Percentiles rank a stretch among this genome's conserved stretches.
Evolutionary conservation across 805 yeast genomes (phyloP).

Genomic region (Saccharomycopsis sp.): DNA sequence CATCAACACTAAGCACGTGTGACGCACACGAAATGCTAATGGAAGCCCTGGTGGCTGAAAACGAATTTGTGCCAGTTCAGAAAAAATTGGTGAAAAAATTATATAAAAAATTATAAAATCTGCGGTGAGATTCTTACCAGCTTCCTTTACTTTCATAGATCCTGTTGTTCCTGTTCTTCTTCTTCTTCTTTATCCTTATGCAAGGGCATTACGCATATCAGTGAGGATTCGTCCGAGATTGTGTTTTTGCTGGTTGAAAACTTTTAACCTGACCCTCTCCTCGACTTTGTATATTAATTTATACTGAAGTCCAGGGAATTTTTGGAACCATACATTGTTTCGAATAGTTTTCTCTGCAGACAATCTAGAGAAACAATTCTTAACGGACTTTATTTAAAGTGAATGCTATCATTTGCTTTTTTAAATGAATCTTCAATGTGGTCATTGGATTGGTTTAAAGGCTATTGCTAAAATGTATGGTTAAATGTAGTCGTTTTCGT

Average conservation of each 20-base stretch:
- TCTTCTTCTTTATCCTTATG: conserved; percentile 78
- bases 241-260: conserved; percentile 99
- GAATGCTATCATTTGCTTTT: conserved; percentile 11
- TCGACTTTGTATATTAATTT: conserved; percentile 22
- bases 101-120: neutral
- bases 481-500: too few species aligned
- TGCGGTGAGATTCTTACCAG: neutral
- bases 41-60: too few species aligned
- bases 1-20: neutral
- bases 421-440: conserved; percentile 8
- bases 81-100: neutral
- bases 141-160: neutral
- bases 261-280: conserved; percentile 91
- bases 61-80: too few species aligned
- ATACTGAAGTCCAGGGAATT: conserved; percentile 51
- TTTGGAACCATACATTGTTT: conserved; percentile 43
- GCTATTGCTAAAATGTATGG: too few species aligned
- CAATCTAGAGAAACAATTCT: neutral
- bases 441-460: conserved; percentile 15
- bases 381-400: neutral
- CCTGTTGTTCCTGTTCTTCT: conserved; percentile 14
- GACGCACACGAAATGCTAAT: neutral
- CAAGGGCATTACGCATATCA: conserved; percentile 99
- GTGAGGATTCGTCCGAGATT: conserved; percentile 99
- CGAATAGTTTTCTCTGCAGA: neutral